These are phyloP conservation scores for Encephalitozoon intestinalis DNA, from an alignment of 371 early-diverging fungal genomes.

Conservation along the genomic window DNA sequence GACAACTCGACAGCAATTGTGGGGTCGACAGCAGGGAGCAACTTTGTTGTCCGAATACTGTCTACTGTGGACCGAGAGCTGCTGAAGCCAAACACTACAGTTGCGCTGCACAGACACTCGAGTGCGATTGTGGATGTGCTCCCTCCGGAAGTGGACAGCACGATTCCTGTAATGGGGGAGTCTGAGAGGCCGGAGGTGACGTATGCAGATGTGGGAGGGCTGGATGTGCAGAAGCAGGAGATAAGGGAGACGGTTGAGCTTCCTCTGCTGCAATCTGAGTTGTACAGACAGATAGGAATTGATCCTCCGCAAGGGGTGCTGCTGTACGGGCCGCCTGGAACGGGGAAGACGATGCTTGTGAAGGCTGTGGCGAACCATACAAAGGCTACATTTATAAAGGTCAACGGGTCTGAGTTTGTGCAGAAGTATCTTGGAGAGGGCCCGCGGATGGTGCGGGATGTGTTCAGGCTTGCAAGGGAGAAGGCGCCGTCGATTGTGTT, in stretches of 20 bases:
- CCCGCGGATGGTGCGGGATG: conserved; percentile 65
- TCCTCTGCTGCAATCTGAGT: conserved; percentile 85
- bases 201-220: conserved; percentile 97
- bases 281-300: conserved; percentile 86
- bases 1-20: conserved; percentile 94
- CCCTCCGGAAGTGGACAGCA: conserved; percentile 63
- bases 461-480: conserved; percentile 65
- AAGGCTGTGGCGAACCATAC: conserved; percentile 88
- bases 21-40: conserved; percentile 85
- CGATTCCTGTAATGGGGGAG: conserved; percentile 59
- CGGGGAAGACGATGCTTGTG: conserved; percentile 94
- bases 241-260: conserved; percentile 92
- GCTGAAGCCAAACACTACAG: conserved; percentile 86
- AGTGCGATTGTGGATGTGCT: conserved; percentile 71
- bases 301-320: conserved; percentile 87
- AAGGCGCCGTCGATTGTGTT: conserved; percentile 81
- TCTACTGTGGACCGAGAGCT: conserved; percentile 93
- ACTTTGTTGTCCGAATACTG: conserved; percentile 86
- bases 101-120: conserved; percentile 94
- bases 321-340: conserved; percentile 94
- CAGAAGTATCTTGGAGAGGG: conserved; percentile 85
- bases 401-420: conserved; percentile 87
- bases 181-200: conserved; percentile 64
- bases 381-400: conserved; percentile 68
- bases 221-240: conserved; percentile 84